phyloP scores from a whole-genome alignment of 192 early-diverging fungal genomes.

The Backusella tarrabulga region DNA sequence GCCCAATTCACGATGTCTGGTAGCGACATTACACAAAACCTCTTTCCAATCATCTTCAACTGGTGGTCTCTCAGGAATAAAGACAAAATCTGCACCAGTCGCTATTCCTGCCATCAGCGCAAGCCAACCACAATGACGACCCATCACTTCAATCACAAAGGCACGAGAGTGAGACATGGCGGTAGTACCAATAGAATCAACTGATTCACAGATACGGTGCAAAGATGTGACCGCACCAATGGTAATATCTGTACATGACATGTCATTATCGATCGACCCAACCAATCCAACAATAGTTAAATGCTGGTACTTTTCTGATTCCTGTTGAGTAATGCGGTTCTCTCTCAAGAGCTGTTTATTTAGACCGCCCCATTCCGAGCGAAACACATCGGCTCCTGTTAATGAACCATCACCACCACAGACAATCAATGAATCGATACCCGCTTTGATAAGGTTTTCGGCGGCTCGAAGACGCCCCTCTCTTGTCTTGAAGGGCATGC shows the following conservation, averaged over 20 bases:
- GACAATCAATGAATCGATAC: constrained; percentile 92
- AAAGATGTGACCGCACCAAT: constrained; percentile 95
- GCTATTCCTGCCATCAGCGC: constrained; percentile 80
- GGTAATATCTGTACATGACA: constrained; percentile 87
- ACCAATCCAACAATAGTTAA: constrained; percentile 96
- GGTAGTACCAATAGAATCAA: constrained; percentile 90
- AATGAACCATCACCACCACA: constrained; percentile 97
- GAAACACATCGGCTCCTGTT: constrained; percentile 89
- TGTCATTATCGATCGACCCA: constrained; percentile 96
- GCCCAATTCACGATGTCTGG: constrained; percentile 70
- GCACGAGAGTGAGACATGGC: constrained; percentile 93
- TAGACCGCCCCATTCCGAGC: constrained; percentile 89
- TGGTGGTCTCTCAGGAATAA: constrained; percentile 93
- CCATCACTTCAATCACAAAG: constrained; percentile 98
- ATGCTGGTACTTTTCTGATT: constrained; percentile 59
- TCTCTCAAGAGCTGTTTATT: constrained; percentile 67
- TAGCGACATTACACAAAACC: constrained; percentile 77
- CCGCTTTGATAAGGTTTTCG: constrained; percentile 81
- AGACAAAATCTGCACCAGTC: constrained; percentile 93
- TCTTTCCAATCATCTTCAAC: constrained; percentile 82
- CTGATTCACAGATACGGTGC: constrained; percentile 92
- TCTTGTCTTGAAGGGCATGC: constrained; percentile 77
- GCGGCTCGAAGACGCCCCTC: constrained; percentile 83
- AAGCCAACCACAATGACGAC: constrained; percentile 95
- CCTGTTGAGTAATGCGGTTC: constrained; percentile 49